Evolutionary conservation across 116 monocot genomes (phyloP), one percentile per base, ranked within the genome.

Genomic region (Cymodocea nodosa): DNA sequence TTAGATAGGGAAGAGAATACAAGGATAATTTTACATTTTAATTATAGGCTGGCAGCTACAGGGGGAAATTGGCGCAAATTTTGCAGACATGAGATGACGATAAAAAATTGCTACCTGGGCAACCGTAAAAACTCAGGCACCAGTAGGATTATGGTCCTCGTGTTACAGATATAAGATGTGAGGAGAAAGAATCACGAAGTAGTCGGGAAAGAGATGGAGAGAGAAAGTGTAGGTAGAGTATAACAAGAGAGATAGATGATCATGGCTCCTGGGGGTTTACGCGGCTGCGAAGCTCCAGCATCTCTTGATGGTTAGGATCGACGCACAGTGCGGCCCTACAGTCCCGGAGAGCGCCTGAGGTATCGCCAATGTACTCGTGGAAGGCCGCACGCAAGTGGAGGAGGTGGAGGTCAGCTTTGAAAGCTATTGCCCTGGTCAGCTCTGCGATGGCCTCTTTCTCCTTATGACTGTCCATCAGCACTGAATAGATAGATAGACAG

Each of bases 271-370:
- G 87, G 78, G 78, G 73, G 74, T 87, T 78, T 44, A 87, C 83
- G 2, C 87, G 83, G 58, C 75, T 77, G 60, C 78, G 87, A 63
- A 87, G 83, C 76, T 87, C 87, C 17, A 87, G 81, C 78, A 87
- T 83, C 73, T 87, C 87, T 37, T 80, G 83, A 71, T 87, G 87
- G 71, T 83, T 87, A 36, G 87, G 87, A 58, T 87, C 87, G 25
- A 87, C 73, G 5, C 83, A 87, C 9, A 87, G 78, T 2, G 87
- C 83, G 16, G 87, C 87, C 23, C 87, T 53, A 66, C 87, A 87
- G 65, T 87, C 87, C 10, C 83, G 69, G 50, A 87, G 83, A 17
- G 87, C 87, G 55, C 81, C 63, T 14, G 87, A 71, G 23, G 83
- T 70, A 60, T 87, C 81, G 5, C 87, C 83, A 12, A 78, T 69